Evolutionary conservation across 1,284 basidiomycete species (phyloP), one percentile per base, ranked within the genome.

Genomic region (Exobasidium cylindrosporum): DNA sequence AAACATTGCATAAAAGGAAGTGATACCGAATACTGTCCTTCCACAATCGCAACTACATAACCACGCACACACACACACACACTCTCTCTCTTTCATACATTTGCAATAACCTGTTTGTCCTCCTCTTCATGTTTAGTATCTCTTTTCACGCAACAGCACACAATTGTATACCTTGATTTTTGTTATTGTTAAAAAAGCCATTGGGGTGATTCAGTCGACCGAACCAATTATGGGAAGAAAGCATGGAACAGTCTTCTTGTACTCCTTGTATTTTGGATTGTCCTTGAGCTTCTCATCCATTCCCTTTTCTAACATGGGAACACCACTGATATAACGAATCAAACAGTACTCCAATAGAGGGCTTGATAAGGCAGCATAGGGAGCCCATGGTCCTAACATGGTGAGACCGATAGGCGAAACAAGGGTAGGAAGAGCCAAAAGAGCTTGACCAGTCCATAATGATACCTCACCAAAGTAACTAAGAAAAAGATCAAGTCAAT

Each of bases 401-500:
- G 62, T 57, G 23, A 68, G 59, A 4, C 70, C 66, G 14, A 62
- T 54, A 30, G 61, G 67, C 21, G 65, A 53, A 44, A 32, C 58
- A 43, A 60, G 31, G 3, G 47, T 61, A 1, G 6, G 85, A 83
- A 7, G 82, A 1, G 87, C 84, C 13, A 89, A 81, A 4, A 85
- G 81, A 83, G 86, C 89, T 29, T 90, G 86, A 10, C 87, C 87
- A 2, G 84, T 84, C 86, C 88, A 89, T 21, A 91, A 82, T 1
- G 87, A 85, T 11, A 90, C 84, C 81, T 91, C 89, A 26, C 87
- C 89, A 35, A 89, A 84, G 77, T 91, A 90, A 81, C 35, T 40
- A 10, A 17, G 17, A 40, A 17, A 40, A 40, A 17, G 88, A 89
- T 67, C 24, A 52, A 28, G 54, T 17, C 2, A 30, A 21, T 58